Evolutionary conservation across 2,329 filamentous ascomycete species (phyloP).

Genomic region (Colletotrichum orchidophilum): DNA sequence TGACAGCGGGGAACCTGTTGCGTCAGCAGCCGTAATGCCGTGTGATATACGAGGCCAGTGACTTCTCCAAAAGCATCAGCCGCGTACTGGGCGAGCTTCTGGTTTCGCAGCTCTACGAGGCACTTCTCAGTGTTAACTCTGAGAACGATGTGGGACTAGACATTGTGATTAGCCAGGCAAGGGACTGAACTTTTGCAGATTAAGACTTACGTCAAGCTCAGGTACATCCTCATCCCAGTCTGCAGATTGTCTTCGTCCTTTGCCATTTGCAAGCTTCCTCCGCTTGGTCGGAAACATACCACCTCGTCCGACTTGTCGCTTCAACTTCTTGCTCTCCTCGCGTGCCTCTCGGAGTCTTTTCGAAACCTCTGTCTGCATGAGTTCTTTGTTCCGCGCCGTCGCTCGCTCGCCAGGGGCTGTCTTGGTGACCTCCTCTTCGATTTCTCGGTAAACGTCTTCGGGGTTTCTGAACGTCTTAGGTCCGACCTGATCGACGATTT

Average conservation of each 20-base stretch:
- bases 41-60: slow-evolving; percentile 81
- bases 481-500: slow-evolving; percentile 73
- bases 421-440: slow-evolving; percentile 70
- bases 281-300: slow-evolving; percentile 57
- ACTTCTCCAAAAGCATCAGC: slow-evolving; percentile 75
- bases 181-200: not conserved
- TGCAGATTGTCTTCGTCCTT: slow-evolving; percentile 45
- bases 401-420: slow-evolving; percentile 52
- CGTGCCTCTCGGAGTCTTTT: slow-evolving; percentile 63
- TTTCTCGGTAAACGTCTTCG: slow-evolving; percentile 67
- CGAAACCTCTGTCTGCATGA: slow-evolving; percentile 66
- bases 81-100: slow-evolving; percentile 77
- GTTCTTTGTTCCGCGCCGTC: slow-evolving; percentile 69
- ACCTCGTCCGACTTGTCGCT: slow-evolving; percentile 59
- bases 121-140: slow-evolving; percentile 88
- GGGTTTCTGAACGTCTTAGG: slow-evolving; percentile 67
- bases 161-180: slow-evolving; percentile 39
- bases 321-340: slow-evolving; percentile 60
- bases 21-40: slow-evolving; percentile 77
- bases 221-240: slow-evolving; percentile 52
- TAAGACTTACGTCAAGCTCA: slow-evolving; percentile 61
- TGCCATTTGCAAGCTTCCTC: slow-evolving; percentile 63
- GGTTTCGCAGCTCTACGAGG: slow-evolving; percentile 82
- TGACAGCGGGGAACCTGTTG: slow-evolving; percentile 74
- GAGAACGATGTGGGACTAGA: slow-evolving; percentile 75